Evolutionary conservation across 2,329 filamentous ascomycete genomes (phyloP), one percentile per base, ranked within the genome.

Genomic region (Chlorencoelia australis): DNA sequence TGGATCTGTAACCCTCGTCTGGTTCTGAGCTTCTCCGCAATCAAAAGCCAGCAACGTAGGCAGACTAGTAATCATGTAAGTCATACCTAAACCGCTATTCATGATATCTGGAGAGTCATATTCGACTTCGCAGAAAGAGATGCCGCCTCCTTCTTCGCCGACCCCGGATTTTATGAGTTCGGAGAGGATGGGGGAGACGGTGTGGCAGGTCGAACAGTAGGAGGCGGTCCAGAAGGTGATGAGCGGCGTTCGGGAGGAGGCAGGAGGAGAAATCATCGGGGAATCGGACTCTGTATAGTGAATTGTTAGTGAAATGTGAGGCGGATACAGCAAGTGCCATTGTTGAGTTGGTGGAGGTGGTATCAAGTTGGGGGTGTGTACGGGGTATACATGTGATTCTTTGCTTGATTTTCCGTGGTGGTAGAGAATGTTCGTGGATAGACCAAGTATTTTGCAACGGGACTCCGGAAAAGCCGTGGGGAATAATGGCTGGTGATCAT

Each of bases 201-300:
- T 53, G 30, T 61, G 63, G 54, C 73, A 77, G 11, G 70, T 68
- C 4, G 65, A 56, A 53, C 73, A 77, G 59, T 66, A 76, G 6
- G 69, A 69, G 1, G 73, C 64, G 0, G 71, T 74, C 73, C 73
- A 79, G 26, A 77, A 59, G 2, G 72, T 75, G 37, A 78, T 51
- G n/a, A 77, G 65, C 2, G 73, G 73, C 3, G 58, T 65, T 28
- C 67, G 62, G 5, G 70, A 61, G 5, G 70, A 69, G 2, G 68
- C 74, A 69, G 13, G 66, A 71, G 50, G 67, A 56, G 53, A 78
- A 68, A 43, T 72, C 66, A 47, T 69, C 63, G 30, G 65, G 60
- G 32, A 65, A 65, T 44, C 71, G 72, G 47, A 76, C 66, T 24
- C 73, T 77, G 3, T n/a, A n/a, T 13, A 7, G 21, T 10, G 5